Conservation (phyloP, 371 early-diverging fungal species). For the Mortierella sp. region DNA sequence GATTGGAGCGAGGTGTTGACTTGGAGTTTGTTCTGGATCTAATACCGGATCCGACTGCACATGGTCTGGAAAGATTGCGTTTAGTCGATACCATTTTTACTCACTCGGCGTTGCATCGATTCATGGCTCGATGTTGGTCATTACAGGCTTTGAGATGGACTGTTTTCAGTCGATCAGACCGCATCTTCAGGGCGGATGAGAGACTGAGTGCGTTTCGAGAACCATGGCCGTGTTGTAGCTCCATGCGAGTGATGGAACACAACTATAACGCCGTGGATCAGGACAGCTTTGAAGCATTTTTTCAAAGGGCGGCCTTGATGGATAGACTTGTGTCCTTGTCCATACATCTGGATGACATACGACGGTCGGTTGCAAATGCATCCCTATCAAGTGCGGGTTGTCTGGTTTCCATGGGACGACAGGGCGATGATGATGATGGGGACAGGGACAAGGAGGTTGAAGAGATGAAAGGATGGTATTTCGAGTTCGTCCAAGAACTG, state of each 20-base stretch:
- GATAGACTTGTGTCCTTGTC: slow-evolving; percentile 16
- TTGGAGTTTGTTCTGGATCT: slow-evolving; percentile 7
- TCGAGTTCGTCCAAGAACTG: slow-evolving; percentile 24
- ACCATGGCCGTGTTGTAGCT: slow-evolving; percentile 27
- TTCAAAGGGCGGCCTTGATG: slow-evolving; percentile 17
- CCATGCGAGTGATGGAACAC: slow-evolving; percentile 29
- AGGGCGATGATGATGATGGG: neutral
- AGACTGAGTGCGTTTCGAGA: slow-evolving; percentile 15
- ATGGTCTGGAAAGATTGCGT: slow-evolving; percentile 1
- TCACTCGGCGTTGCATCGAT: slow-evolving; percentile 13
- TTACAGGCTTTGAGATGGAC: slow-evolving; percentile 24
- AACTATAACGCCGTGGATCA: neutral
- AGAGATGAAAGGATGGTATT: neutral
- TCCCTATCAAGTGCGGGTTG: too few relatives aligned
- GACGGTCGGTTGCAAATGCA: slow-evolving; percentile 6
- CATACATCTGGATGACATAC: slow-evolving; percentile 5
- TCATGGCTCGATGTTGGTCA: slow-evolving; percentile 4
- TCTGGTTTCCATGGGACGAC: neutral
- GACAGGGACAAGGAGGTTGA: neutral
- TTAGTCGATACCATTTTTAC: slow-evolving; percentile 8
- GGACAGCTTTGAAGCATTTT: slow-evolving; percentile 6
- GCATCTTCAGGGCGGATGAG: neutral
- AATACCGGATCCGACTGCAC: slow-evolving; percentile 12
- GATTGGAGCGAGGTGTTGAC: neutral
- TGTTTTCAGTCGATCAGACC: too few relatives aligned